Conservation (phyloP, 805 yeast genomes). For the Debaryomyces prosopidis region DNA sequence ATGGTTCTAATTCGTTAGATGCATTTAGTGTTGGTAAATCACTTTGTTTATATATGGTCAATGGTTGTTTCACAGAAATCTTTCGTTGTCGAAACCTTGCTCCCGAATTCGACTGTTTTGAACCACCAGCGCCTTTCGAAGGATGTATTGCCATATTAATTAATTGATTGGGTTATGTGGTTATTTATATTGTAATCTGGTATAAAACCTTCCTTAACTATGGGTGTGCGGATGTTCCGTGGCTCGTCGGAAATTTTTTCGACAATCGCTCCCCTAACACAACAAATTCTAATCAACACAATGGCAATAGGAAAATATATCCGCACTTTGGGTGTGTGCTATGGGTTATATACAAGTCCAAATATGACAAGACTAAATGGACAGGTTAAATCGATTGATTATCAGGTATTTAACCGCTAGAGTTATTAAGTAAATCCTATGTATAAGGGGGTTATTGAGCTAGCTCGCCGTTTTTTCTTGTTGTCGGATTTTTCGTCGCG, state of each 20-base stretch:
- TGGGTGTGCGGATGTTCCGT: constrained; percentile 28
- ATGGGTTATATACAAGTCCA: constrained; percentile 1
- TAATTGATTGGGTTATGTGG: not conserved
- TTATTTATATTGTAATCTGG: constrained; percentile 4
- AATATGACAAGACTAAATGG: constrained; percentile 1
- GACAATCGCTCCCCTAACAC: constrained; percentile 3
- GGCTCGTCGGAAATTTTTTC: constrained; percentile 15
- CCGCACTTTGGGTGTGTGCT: constrained; percentile 4
- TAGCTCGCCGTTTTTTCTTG: not conserved
- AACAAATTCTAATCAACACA: constrained; percentile 1
- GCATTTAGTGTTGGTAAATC: constrained; percentile 78
- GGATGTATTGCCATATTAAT: constrained; percentile 41
- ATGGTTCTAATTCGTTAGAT: constrained; percentile 40
- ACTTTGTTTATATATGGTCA: constrained; percentile 71
- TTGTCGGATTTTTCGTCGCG: constrained; percentile 1
- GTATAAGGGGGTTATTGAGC: not conserved
- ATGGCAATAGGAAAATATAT: constrained; percentile 1
- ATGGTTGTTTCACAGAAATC: constrained; percentile 86
- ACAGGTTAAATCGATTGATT: constrained; percentile 13
- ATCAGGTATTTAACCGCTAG: constrained; percentile 5
- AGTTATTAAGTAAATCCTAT: not conserved
- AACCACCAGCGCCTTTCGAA: constrained; percentile 28
- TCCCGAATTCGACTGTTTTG: constrained; percentile 38
- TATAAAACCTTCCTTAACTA: constrained; percentile 10
- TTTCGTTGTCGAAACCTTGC: constrained; percentile 92